Evolutionary conservation across 768 basidiomycete genomes (phyloP).

Genomic region (Trametes elegans): DNA sequence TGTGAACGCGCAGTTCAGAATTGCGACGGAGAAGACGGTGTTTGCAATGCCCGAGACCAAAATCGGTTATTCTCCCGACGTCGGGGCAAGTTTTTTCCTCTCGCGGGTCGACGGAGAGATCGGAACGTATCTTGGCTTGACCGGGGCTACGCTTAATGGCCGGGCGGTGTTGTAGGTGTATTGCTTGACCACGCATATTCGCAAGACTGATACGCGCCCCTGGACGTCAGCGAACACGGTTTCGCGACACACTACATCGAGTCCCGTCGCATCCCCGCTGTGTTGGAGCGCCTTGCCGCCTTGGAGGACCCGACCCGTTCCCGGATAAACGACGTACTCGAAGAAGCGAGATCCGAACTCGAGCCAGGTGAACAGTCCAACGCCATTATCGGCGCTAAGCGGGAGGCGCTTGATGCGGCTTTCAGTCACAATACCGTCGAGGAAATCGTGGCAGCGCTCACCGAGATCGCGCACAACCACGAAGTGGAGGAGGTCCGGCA

Average conservation of each 20-base stretch:
- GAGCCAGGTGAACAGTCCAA: slow-evolving; percentile 52
- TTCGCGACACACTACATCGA: slow-evolving; percentile 94
- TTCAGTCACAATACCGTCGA: slow-evolving; percentile 75
- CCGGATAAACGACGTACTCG: slow-evolving; percentile 67
- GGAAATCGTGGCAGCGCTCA: slow-evolving; percentile 60
- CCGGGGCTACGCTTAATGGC: slow-evolving; percentile 68
- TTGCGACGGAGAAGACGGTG: slow-evolving; percentile 88
- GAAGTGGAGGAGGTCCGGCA: slow-evolving; percentile 46
- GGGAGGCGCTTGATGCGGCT: slow-evolving; percentile 77
- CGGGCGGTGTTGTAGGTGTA: slow-evolving; percentile 80
- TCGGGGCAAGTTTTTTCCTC: slow-evolving; percentile 88
- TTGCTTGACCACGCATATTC: neutral
- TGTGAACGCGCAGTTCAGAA: slow-evolving; percentile 80
- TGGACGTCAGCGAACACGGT: slow-evolving; percentile 69
- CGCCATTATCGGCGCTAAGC: slow-evolving; percentile 56
- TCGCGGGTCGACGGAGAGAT: slow-evolving; percentile 87
- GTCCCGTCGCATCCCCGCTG: slow-evolving; percentile 65
- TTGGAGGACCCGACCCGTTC: slow-evolving; percentile 48
- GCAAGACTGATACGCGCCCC: neutral
- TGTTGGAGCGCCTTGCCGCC: slow-evolving; percentile 65
- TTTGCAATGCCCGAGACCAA: slow-evolving; percentile 98
- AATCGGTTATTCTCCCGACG: slow-evolving; percentile 89
- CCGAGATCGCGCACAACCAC: slow-evolving; percentile 36
- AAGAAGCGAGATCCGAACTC: slow-evolving; percentile 58
- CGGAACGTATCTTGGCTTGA: slow-evolving; percentile 92